Evolutionary conservation across 1,139 yeast genomes (phyloP).

Genomic region (Candida labiduridarum): DNA sequence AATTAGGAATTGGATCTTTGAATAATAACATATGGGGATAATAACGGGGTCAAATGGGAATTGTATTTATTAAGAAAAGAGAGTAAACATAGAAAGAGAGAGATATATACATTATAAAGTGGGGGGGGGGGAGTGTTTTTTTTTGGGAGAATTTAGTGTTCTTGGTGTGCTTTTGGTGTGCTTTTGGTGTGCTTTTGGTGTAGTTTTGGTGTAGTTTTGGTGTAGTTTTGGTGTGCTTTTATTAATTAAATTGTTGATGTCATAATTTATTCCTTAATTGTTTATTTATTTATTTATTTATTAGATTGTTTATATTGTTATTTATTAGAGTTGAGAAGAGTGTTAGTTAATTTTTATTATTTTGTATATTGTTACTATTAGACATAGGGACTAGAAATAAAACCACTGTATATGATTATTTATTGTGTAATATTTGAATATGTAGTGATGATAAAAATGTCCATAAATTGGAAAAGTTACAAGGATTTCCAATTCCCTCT

Average conservation of each 20-base stretch:
- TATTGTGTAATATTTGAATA: no score
- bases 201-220: no score
- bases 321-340: background rate
- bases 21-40: slow-evolving; percentile 10
- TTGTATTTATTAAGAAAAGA: background rate
- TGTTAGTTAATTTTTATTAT: background rate
- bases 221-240: no score
- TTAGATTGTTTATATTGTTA: background rate
- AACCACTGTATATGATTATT: no score
- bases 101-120: background rate
- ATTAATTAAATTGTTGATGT: background rate
- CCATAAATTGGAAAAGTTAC: no score
- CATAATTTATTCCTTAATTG: no score
- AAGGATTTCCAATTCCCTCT: no score
- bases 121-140: background rate
- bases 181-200: no score
- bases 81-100: background rate
- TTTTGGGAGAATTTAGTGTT: background rate
- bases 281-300: background rate
- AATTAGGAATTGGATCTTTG: slow-evolving; percentile 9
- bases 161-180: background rate
- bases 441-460: no score
- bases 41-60: background rate
- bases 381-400: no score
- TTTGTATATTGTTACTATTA: background rate